Evolutionary conservation across 2,329 filamentous ascomycete genomes (phyloP).

Genomic region (Dothistroma pini): DNA sequence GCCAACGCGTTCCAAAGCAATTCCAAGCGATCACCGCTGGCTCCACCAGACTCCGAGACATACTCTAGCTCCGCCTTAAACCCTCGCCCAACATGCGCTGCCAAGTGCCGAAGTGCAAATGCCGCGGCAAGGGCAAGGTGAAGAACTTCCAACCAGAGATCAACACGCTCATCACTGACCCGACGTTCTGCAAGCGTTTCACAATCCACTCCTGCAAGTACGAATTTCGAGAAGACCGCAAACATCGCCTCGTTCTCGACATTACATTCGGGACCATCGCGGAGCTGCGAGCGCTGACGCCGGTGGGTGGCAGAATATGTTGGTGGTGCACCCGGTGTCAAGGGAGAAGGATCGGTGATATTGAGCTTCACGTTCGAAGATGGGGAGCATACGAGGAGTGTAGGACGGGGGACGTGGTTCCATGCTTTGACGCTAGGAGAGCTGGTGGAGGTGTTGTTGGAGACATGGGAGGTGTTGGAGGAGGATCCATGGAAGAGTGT

Average conservation of each 20-base stretch:
- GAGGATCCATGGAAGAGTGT: neutral
- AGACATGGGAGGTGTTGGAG: slow-evolving; percentile 4
- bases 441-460: neutral
- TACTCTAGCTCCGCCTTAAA: slow-evolving; percentile 16
- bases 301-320: neutral
- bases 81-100: neutral
- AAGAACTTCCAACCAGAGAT: neutral
- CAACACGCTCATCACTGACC: neutral
- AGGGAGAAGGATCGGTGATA: neutral
- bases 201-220: neutral
- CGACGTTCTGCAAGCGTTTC: neutral
- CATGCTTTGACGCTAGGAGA: slow-evolving; percentile 1
- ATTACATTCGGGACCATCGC: neutral
- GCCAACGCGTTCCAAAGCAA: slow-evolving; percentile 23
- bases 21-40: slow-evolving; percentile 22
- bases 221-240: neutral
- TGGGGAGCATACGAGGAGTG: neutral
- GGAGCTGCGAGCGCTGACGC: neutral
- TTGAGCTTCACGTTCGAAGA: neutral
- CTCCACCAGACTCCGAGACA: slow-evolving; percentile 24
- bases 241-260: neutral
- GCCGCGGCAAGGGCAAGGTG: neutral
- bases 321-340: neutral
- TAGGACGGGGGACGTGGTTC: neutral
- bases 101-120: neutral